Evolutionary conservation across 139 green algal genomes (phyloP).

Genomic region (Chlamydomonas incerta): DNA sequence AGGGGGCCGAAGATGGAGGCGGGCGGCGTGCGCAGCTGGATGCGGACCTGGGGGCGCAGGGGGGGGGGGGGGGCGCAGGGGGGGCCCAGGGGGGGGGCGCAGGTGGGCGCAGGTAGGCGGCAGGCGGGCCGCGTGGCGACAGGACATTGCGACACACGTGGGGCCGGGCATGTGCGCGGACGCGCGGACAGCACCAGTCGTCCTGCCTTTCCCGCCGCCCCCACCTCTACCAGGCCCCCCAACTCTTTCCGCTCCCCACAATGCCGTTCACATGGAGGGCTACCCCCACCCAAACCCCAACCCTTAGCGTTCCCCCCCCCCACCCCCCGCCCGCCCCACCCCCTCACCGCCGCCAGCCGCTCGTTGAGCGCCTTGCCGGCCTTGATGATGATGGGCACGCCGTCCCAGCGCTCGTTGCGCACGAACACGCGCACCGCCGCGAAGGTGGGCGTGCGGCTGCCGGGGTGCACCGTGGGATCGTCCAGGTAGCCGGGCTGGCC

Average conservation of each 20-base stretch:
- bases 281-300: too few relatives aligned
- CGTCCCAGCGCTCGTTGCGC: conserved; percentile 89
- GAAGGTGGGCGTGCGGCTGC: conserved; percentile 88
- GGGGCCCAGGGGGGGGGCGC: neutral
- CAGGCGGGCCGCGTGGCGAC: too few relatives aligned
- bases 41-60: conserved; percentile 55
- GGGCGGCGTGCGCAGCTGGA: conserved; percentile 71
- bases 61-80: neutral
- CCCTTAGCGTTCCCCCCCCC: too few relatives aligned
- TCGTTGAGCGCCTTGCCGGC: conserved; percentile 94
- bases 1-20: conserved; percentile 62
- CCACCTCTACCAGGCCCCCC: too few relatives aligned
- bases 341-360: conserved; percentile 47
- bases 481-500: conserved; percentile 90
- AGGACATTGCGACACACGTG: too few relatives aligned
- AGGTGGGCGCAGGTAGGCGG: too few relatives aligned
- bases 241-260: too few relatives aligned
- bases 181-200: too few relatives aligned
- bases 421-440: conserved; percentile 83
- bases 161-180: too few relatives aligned
- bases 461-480: conserved; percentile 87
- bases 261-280: too few relatives aligned
- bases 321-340: neutral
- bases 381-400: conserved; percentile 94
- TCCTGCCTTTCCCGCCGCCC: too few relatives aligned